phyloP scores from a whole-genome alignment of 306 rosid species.

The Pyrus communis region DNA sequence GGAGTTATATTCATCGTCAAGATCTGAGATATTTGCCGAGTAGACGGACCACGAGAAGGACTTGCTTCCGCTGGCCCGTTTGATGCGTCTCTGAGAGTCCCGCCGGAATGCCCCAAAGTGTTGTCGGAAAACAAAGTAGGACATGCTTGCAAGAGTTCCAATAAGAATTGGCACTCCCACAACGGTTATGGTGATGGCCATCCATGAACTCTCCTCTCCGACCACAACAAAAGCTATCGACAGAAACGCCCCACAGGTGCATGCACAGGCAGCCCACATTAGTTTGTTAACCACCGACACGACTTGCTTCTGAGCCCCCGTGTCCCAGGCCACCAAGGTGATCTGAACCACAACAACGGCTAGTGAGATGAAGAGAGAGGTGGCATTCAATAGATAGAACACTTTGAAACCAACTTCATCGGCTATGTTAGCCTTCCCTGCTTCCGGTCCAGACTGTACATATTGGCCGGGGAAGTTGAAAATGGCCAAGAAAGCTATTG shows the following conservation, averaged over 20 bases:
- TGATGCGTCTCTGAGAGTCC: conserved; percentile 84
- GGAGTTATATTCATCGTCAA: conserved; percentile 71
- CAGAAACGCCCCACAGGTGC: conserved; percentile 87
- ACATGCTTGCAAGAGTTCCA: conserved; percentile 81
- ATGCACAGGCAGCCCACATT: conserved; percentile 96
- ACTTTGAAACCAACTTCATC: conserved; percentile 49
- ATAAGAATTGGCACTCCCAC: conserved; percentile 70
- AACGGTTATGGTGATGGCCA: conserved; percentile 69
- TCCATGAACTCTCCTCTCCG: conserved; percentile 55
- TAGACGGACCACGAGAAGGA: conserved; percentile 80
- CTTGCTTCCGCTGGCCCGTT: conserved; percentile 69
- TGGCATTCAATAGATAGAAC: conserved; percentile 74
- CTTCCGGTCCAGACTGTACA: conserved; percentile 1
- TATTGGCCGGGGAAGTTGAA: conserved; percentile 97
- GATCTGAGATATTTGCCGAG: conserved; percentile 77
- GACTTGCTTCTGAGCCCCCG: conserved; percentile 80
- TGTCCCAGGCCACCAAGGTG: conserved; percentile 98
- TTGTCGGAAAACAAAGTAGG: conserved; percentile 84
- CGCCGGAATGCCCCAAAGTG: conserved; percentile 53
- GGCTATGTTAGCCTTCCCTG: conserved; percentile 65
- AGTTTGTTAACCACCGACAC: conserved; percentile 92
- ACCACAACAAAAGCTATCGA: conserved; percentile 73
- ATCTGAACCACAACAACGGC: conserved; percentile 96
- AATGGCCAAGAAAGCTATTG: conserved; percentile 91
- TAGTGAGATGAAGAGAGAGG: conserved; percentile 82